These are phyloP conservation scores for Trypanosoma rangeli DNA, from an alignment of 208 protist genomes.

Conservation along the genomic window DNA sequence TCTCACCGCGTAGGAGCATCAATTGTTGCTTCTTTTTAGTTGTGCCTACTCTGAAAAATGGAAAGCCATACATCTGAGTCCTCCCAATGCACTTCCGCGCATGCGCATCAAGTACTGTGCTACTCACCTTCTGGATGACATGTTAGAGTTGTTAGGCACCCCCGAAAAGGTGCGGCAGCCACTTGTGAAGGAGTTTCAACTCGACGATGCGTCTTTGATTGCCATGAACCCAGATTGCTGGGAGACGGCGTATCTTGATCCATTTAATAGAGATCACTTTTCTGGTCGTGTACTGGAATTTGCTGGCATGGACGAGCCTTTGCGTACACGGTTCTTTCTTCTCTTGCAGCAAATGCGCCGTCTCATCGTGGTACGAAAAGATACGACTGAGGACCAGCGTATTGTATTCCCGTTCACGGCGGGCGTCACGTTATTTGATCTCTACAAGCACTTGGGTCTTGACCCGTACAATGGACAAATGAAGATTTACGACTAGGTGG, in stretches of 20 bases:
- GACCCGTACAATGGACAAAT: constrained; percentile 77
- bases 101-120: constrained; percentile 72
- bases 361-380: constrained; percentile 66
- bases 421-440: constrained; percentile 76
- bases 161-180: constrained; percentile 33
- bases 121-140: constrained; percentile 55
- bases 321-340: constrained; percentile 56
- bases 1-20: constrained; percentile 80
- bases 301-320: constrained; percentile 48
- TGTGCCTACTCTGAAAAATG: constrained; percentile 90
- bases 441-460: constrained; percentile 62
- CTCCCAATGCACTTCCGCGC: constrained; percentile 46
- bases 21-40: constrained; percentile 81
- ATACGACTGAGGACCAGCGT: constrained; percentile 41
- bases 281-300: constrained; percentile 89
- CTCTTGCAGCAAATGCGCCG: constrained; percentile 83
- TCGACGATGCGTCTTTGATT: constrained; percentile 80
- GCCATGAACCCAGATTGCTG: constrained; percentile 80
- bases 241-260: constrained; percentile 72
- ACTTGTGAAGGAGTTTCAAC: constrained; percentile 76
- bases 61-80: constrained; percentile 52
- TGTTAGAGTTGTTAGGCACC: constrained; percentile 60
- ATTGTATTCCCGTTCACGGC: constrained; percentile 57
- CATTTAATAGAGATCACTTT: constrained; percentile 82
- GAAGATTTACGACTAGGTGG: constrained; percentile 83